Conservation (phyloP, 495 filamentous ascomycete species). For the Tuber indicum region DNA sequence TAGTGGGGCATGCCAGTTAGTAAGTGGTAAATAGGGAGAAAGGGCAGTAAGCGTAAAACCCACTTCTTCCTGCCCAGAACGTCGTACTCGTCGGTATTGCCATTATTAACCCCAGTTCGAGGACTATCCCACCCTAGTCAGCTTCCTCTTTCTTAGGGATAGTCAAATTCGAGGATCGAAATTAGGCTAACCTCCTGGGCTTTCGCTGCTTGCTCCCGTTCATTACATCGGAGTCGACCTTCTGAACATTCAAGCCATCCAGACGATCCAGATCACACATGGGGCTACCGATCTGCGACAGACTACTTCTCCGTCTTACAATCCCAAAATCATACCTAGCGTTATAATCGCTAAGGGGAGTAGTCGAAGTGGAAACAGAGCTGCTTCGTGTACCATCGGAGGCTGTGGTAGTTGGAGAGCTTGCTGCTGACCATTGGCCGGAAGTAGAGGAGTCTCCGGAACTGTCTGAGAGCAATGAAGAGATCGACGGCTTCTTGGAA, state of each 20-base stretch:
- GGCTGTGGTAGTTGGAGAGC: conserved; percentile 35
- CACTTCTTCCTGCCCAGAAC: conserved; percentile 42
- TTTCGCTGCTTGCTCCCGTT: conserved; percentile 32
- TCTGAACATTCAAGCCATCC: conserved; percentile 20
- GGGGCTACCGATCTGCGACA: conserved; percentile 25
- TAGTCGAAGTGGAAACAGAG: conserved; percentile 29
- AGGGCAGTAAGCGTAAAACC: conserved; percentile 7
- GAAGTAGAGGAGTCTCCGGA: conserved; percentile 36
- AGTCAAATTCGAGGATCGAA: conserved; percentile 24
- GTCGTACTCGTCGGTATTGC: conserved; percentile 39
- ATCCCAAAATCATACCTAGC: conserved; percentile 25
- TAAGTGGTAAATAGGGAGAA: not conserved
- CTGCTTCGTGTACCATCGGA: conserved; percentile 37
- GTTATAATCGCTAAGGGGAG: not conserved
- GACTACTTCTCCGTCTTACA: conserved; percentile 30
- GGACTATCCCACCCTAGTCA: conserved; percentile 35
- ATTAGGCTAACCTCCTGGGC: conserved; percentile 40
- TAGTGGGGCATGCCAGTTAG: conserved; percentile 24
- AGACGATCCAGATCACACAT: conserved; percentile 4
- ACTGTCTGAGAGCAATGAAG: conserved; percentile 39
- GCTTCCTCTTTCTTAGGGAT: conserved; percentile 28
- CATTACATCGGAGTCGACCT: conserved; percentile 28
- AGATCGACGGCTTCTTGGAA: conserved; percentile 38
- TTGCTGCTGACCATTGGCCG: conserved; percentile 34
- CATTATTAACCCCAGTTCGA: conserved; percentile 26